Conservation (phyloP, 2,329 filamentous ascomycete species). For the Fusarium sterilihyphosum region DNA sequence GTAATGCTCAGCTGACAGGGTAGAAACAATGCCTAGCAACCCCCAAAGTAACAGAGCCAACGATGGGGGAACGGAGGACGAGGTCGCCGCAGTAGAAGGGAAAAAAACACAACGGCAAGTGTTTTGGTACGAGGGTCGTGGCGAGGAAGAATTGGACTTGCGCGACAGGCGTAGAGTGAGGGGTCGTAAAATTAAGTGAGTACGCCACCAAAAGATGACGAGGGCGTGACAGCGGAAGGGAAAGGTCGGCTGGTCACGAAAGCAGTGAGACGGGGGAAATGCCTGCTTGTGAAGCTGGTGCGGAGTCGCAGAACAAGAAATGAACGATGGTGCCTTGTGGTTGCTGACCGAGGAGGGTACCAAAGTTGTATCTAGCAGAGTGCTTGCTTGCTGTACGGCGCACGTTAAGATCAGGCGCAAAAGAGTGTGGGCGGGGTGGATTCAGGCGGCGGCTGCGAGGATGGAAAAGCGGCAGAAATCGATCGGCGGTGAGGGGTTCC, state of each 20-base stretch:
- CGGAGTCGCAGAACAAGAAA: constrained; percentile 36
- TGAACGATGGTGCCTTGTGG: constrained; percentile 29
- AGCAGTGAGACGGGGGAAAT: constrained; percentile 43
- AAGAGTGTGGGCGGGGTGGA: constrained; percentile 39
- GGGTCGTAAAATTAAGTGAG: constrained; percentile 38
- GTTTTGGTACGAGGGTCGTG: constrained; percentile 39
- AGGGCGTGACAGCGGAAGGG: constrained; percentile 40
- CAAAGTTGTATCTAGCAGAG: constrained; percentile 37
- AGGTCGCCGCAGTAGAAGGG: constrained; percentile 28
- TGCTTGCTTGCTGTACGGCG: constrained; percentile 29
- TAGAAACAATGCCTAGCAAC: constrained; percentile 33
- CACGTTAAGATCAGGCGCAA: constrained; percentile 44
- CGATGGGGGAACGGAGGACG: constrained; percentile 36
- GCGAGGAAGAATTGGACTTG: constrained; percentile 43
- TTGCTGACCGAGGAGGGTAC: constrained; percentile 41
- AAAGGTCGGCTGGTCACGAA: constrained; percentile 40
- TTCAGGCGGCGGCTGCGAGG: constrained; percentile 36
- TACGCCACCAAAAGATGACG: constrained; percentile 41
- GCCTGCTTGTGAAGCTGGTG: constrained; percentile 36
- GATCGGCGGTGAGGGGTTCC: constrained; percentile 45
- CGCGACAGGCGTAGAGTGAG: constrained; percentile 40
- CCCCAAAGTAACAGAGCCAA: constrained; percentile 33
- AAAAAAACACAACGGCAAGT: constrained; percentile 32
- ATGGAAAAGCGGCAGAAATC: constrained; percentile 41
- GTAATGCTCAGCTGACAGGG: constrained; percentile 30